Base-by-base conservation (phyloP, 129 eudicot genomes). In the Deinandra increscens region DNA sequence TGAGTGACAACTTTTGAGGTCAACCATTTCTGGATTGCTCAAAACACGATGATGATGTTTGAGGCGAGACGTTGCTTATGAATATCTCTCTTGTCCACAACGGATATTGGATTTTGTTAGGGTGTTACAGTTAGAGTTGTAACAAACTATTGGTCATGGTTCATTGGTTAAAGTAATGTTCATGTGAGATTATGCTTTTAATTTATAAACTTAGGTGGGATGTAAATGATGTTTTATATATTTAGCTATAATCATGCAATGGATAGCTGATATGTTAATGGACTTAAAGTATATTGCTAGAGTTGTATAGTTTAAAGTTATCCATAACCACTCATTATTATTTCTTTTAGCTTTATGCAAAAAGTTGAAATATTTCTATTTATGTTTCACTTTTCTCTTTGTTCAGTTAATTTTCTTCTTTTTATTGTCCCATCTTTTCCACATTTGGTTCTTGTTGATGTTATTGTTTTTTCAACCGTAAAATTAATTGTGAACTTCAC, bases 381-480 rank as follows among this genome's bases (percentile, higher is more conserved):
- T 19, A 23, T 45, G 62, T 26, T 62, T 63, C 69, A 33, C 14
- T 44, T 46, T 60, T 46, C 0, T 12, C 61, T 23, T 56, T 1
- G 17, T 22, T 55, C n/a, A 0, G 14, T 55, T 55, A 0, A 22
- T 45, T 13, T 17, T 9, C 17, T 42, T 59, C 59, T 33, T 60
- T 59, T 33, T 10, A 12, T 19, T 26, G 8, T 7, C 14, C 18
- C 49, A 15, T 42, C n/a, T 15, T 60, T 60, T 45, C 20, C 4
- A 18, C 34, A 36, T 73, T 13, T 62, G 60, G 53, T 63, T 36
- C 4, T 17, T 53, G 70, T 61, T 48, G 39, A 48, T 48, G 10
- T 20, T 58, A 54, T 53, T 37, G 54, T 69, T 54, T 60, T n/a
- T 50, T n/a, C 11, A 38, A 69, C 37, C 13, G 63, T 12, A 63